Conservation (phyloP, 345 rosid genomes). For the Rhodomyrtus tomentosa region DNA sequence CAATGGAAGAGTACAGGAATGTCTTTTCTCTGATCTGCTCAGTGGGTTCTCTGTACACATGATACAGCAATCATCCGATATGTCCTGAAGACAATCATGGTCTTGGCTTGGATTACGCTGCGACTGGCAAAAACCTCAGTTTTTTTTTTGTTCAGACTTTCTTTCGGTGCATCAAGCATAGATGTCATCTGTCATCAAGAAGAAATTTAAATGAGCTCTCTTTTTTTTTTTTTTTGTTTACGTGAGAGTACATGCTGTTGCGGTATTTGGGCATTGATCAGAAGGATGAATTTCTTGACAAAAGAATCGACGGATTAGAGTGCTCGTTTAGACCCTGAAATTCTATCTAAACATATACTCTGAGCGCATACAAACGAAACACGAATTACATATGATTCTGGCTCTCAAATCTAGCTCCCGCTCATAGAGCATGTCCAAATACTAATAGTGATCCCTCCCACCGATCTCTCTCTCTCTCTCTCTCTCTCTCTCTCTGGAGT, state of each 20-base stretch:
- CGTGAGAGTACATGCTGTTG: background rate
- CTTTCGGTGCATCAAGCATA: background rate
- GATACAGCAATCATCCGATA: background rate
- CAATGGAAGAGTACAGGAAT: slow-evolving; percentile 6
- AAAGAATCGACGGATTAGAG: too few species aligned
- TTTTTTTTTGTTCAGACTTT: background rate
- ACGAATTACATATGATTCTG: background rate
- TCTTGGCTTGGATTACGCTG: background rate
- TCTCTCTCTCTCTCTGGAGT: background rate
- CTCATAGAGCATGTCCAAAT: background rate
- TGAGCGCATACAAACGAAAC: background rate
- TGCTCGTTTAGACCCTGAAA: background rate
- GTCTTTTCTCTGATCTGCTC: background rate
- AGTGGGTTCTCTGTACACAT: background rate
- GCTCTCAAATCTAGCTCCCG: background rate
- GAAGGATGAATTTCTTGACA: background rate
- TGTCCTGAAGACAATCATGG: background rate
- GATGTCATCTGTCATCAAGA: background rate
- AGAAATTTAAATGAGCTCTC: background rate
- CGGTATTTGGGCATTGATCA: background rate
- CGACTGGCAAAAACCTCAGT: background rate
- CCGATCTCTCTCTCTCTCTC: background rate
- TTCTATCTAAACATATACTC: too few species aligned
- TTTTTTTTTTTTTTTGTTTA: too few species aligned
- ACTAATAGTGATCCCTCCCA: background rate